A percentile compares a stretch with the other conserved stretches of the same genome.
These are phyloP conservation scores for Colletotrichum acutatum DNA, from an alignment of 2,329 filamentous ascomycete species.

Conservation along the genomic window DNA sequence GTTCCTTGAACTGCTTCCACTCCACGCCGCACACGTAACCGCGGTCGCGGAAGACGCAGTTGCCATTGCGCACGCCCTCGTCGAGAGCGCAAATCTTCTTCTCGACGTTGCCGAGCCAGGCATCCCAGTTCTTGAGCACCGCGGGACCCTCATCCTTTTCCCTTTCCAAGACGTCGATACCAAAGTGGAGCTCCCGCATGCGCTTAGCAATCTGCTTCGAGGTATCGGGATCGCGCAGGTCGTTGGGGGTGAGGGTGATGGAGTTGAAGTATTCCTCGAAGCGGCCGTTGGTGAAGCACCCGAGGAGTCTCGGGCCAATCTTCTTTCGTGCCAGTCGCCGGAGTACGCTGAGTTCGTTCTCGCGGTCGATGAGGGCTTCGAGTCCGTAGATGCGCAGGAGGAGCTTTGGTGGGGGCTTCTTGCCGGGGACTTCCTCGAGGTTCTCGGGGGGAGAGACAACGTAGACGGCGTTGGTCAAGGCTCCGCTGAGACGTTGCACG, in stretches of 20 bases:
- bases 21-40: conserved; percentile 86
- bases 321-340: conserved; percentile 88
- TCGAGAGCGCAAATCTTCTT: conserved; percentile 68
- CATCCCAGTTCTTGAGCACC: conserved; percentile 95
- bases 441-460: conserved; percentile 85
- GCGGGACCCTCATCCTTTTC: conserved; percentile 84
- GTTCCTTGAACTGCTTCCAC: conserved; percentile 81
- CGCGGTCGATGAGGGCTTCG: conserved; percentile 93
- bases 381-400: conserved; percentile 94
- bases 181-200: conserved; percentile 95
- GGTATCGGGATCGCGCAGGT: conserved; percentile 83
- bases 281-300: conserved; percentile 92
- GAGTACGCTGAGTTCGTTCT: conserved; percentile 88
- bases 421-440: conserved; percentile 54
- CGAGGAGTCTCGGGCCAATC: conserved; percentile 90
- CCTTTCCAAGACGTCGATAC: conserved; percentile 83
- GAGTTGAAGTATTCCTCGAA: conserved; percentile 97
- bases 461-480: conserved; percentile 96
- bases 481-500: conserved; percentile 85
- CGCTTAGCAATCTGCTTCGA: conserved; percentile 95
- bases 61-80: conserved; percentile 63
- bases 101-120: conserved; percentile 78
- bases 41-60: conserved; percentile 24
- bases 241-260: conserved; percentile 78
- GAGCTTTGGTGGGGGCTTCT: conserved; percentile 71